Base-by-base conservation (phyloP, 352 stramenopile species). In the Phytophthora citrophthora region DNA sequence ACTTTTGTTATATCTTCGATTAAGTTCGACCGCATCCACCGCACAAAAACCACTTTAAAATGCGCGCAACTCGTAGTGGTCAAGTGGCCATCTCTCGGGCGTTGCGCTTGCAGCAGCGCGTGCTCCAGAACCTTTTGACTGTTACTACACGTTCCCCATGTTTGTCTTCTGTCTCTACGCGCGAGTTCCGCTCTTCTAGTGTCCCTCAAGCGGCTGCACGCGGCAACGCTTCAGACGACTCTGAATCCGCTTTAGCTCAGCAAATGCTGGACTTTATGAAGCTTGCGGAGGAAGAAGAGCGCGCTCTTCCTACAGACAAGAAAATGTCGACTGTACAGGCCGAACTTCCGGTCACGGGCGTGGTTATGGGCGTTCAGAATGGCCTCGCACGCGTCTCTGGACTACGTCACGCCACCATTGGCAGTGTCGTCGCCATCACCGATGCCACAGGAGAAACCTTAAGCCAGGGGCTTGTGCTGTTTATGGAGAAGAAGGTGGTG, bases 251-350 rank as follows among this genome's bases (percentile, higher is more conserved):
- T 45, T 61, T 91, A 32, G 78, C 77, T 55, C 83, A 91, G 74
- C 83, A 91, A 48, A 81, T 91, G 70, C 45, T 90, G 41, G 83
- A 91, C 57, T 88, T 83, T 54, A 83, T 89, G 70, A 61, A 72
- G 55, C 60, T 83, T 6, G 74, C 69, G 8, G 76, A 80, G 46
- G 64, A 74, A 0, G 56, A 77, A 2, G 52, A 69, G 32, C 9
- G 46, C 0, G 29, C 31, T 16, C 23, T 38, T 24, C 26, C 11
- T 27, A 20, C 4, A 0, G 40, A 71, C 5, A 32, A 53, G 9
- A 3, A n/a, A 2, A 43, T 66, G 4, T 53, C 58, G 2, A 55
- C 34, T 7, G 48, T 72, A 8, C 54, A 74, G 34, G 55, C 68
- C 0, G 73, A 81, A 43, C 70, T 94, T 29, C 73, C 82, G 1